phyloP scores from a whole-genome alignment of 495 filamentous ascomycete genomes.

The Bathelium albidoporum region DNA sequence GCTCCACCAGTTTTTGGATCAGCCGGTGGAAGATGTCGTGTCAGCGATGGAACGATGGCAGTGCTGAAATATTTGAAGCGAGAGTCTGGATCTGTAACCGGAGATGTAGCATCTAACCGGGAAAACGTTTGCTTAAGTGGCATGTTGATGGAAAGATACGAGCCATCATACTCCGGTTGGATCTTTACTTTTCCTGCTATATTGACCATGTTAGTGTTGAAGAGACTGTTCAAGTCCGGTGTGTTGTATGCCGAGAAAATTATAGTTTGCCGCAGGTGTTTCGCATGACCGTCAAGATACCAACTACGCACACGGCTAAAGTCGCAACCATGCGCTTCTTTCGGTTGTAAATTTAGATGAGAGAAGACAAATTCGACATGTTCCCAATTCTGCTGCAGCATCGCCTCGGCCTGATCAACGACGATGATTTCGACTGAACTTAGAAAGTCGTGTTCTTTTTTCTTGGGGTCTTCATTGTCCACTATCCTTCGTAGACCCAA shows the following conservation, averaged over 20 bases:
- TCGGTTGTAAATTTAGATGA: conserved; percentile 84
- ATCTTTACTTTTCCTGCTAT: conserved; percentile 65
- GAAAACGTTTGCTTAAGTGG: conserved; percentile 79
- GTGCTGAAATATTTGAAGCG: conserved; percentile 88
- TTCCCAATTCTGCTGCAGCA: conserved; percentile 98
- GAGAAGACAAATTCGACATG: conserved; percentile 83
- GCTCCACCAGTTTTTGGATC: conserved; percentile 22
- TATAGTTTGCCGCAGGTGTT: conserved; percentile 72
- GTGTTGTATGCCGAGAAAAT: conserved; percentile 73
- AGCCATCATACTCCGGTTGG: conserved; percentile 45
- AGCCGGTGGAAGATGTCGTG: conserved; percentile 43
- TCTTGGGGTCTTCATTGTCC: conserved; percentile 64
- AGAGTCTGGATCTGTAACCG: conserved; percentile 67
- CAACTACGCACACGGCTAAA: conserved; percentile 82
- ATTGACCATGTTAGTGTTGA: conserved; percentile 67
- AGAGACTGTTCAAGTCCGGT: conserved; percentile 75
- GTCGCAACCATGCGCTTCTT: conserved; percentile 85
- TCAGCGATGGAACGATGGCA: conserved; percentile 62
- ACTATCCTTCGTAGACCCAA: conserved; percentile 83
- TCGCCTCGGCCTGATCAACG: conserved; percentile 83
- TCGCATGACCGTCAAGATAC: conserved; percentile 82
- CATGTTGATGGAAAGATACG: conserved; percentile 47
- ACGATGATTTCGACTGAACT: conserved; percentile 84
- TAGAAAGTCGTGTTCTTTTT: conserved; percentile 81
- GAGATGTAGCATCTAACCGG: conserved; percentile 63